phyloP scores from a whole-genome alignment of 2,329 filamentous ascomycete species.

The Sporothrix dimorphospora region DNA sequence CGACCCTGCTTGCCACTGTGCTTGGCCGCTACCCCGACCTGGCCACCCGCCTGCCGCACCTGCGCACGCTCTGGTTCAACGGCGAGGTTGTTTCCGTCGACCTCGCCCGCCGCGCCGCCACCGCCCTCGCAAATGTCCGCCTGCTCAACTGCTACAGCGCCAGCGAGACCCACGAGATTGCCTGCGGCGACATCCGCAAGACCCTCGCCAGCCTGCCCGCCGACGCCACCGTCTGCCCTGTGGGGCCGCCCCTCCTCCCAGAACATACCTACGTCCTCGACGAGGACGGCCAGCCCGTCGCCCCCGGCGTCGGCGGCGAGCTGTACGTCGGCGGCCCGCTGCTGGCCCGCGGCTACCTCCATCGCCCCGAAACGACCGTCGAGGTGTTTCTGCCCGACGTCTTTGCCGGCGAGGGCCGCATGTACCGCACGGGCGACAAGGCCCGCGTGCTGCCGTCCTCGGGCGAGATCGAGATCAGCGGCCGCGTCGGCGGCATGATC shows the following conservation, averaged over 20 bases:
- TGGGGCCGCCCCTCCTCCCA: conserved; percentile 70
- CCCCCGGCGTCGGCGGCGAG: conserved; percentile 67
- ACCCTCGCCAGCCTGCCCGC: conserved; percentile 63
- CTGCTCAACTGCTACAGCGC: conserved; percentile 82
- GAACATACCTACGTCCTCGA: conserved; percentile 73
- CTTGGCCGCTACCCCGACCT: conserved; percentile 70
- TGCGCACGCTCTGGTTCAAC: conserved; percentile 77
- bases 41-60: conserved; percentile 62
- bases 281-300: conserved; percentile 66
- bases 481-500: conserved; percentile 77
- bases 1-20: conserved; percentile 75
- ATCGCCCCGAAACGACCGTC: conserved; percentile 75
- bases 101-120: conserved; percentile 68
- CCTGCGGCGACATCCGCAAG: conserved; percentile 72
- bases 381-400: conserved; percentile 70
- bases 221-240: conserved; percentile 69
- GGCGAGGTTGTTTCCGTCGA: conserved; percentile 82
- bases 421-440: conserved; percentile 76
- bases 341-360: conserved; percentile 76
- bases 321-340: conserved; percentile 75
- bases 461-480: conserved; percentile 74
- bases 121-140: conserved; percentile 65
- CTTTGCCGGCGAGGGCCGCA: conserved; percentile 62
- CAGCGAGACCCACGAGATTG: conserved; percentile 80
- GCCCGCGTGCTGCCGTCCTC: conserved; percentile 68